Percentiles rank a stretch among this genome's conserved stretches.
Evolutionary conservation across 768 basidiomycete genomes (phyloP).

Genomic region (Lactarius deliciosus): DNA sequence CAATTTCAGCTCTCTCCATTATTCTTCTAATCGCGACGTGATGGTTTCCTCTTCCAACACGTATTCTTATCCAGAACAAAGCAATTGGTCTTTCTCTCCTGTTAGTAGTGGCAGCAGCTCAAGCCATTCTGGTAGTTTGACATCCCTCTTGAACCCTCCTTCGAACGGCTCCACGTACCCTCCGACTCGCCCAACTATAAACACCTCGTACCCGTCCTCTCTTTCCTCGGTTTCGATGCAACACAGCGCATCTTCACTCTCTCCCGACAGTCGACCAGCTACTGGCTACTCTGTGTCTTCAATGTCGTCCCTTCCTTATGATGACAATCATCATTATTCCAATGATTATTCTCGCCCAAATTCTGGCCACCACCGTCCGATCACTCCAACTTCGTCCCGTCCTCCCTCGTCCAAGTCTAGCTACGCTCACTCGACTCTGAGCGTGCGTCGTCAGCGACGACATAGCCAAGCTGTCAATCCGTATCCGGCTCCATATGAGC

Average conservation of each 20-base stretch:
- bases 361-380: slow-evolving; percentile 66
- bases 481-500: slow-evolving; percentile 79
- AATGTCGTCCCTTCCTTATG: slow-evolving; percentile 58
- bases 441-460: slow-evolving; percentile 69
- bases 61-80: slow-evolving; percentile 63
- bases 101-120: slow-evolving; percentile 54
- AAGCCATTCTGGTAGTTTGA: slow-evolving; percentile 70
- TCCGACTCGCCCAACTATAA: slow-evolving; percentile 61
- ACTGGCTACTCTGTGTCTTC: slow-evolving; percentile 86
- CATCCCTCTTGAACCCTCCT: slow-evolving; percentile 71
- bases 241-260: slow-evolving; percentile 66
- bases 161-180: slow-evolving; percentile 47
- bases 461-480: slow-evolving; percentile 88
- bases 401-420: slow-evolving; percentile 67
- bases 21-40: slow-evolving; percentile 37
- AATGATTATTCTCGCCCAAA: slow-evolving; percentile 67
- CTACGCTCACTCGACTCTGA: slow-evolving; percentile 53
- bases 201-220: slow-evolving; percentile 58
- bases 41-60: slow-evolving; percentile 54
- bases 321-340: slow-evolving; percentile 50
- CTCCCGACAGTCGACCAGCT: slow-evolving; percentile 82
- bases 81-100: slow-evolving; percentile 48
- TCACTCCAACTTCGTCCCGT: slow-evolving; percentile 65
- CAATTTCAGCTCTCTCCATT: slow-evolving; percentile 42
- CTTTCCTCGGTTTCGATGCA: slow-evolving; percentile 46